A percentile compares a stretch with the other conserved stretches of the same genome.
These are phyloP conservation scores for Brettanomyces sp. DNA, from an alignment of 805 yeast genomes.

Conservation along the genomic window DNA sequence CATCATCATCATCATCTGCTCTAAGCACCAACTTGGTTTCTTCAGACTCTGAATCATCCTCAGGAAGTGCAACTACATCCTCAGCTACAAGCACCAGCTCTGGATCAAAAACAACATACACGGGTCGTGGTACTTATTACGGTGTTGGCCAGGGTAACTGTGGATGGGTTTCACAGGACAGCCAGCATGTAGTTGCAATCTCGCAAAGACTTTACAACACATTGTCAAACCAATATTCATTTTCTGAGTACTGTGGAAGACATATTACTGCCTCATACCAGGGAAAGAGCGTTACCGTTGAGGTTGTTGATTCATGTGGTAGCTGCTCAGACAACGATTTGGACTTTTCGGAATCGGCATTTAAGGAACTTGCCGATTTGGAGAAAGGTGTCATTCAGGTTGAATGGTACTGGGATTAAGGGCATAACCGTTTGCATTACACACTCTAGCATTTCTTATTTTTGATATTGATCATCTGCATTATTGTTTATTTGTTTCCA, in stretches of 20 bases:
- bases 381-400: conserved; percentile 37
- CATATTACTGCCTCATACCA: conserved; percentile 35
- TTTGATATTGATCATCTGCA: too few relatives aligned
- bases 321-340: conserved; percentile 38
- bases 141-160: conserved; percentile 40
- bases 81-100: not conserved
- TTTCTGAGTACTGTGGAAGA: conserved; percentile 40
- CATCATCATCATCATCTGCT: too few relatives aligned
- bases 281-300: conserved; percentile 43
- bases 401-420: conserved; percentile 34
- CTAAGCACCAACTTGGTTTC: too few relatives aligned
- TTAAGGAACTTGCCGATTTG: conserved; percentile 34
- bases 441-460: too few relatives aligned
- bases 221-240: conserved; percentile 13
- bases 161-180: conserved; percentile 31
- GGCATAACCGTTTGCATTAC: too few relatives aligned
- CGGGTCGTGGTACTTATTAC: conserved; percentile 45
- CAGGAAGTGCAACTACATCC: too few relatives aligned
- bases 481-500: too few relatives aligned
- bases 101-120: conserved; percentile 3
- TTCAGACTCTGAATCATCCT: too few relatives aligned
- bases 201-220: conserved; percentile 32
- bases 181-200: conserved; percentile 41
- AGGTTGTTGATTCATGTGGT: conserved; percentile 45
- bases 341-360: conserved; percentile 47